Base-by-base conservation (phyloP, 1,284 basidiomycete species). In the Chondrostereum purpureum region DNA sequence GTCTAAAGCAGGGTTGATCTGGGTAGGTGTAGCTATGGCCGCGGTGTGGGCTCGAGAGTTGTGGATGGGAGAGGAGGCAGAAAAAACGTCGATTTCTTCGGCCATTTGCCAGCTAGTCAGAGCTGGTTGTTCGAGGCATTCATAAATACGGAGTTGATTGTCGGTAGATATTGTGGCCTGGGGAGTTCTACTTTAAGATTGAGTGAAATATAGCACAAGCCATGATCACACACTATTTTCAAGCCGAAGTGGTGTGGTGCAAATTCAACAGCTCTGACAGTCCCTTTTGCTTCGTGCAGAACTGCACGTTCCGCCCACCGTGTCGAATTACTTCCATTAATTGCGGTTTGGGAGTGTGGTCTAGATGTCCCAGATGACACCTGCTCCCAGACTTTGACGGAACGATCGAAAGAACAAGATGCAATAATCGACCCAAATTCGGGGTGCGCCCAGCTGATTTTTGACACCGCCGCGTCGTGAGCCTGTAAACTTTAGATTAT, bases 361-460 rank as follows among this genome's bases (percentile, higher is more conserved):
- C 62, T 54, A 39, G 59, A 50, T 31, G 57, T 45, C 34, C 63
- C 61, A 6, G 65, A 63, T 1, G 65, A 31, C 8, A 31, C 67
- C 56, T 89, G 86, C 60, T 93, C 90, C 91, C 91, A 95, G 14
- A 95, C 77, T 63, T 92, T 87, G 45, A 92, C 86, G 0, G 87
- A 88, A 13, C 92, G 78, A 64, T 96, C 92, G 56, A 91, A 91
- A 1, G 87, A 91, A 4, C 80, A 79, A 0, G 87, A 90, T 0
- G 90, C 90, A 45, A 95, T 70, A 45, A 95, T 76, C 1, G 80
- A 78, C 8, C 91, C 92, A 52, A 91, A 92, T 60, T 92, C 82
- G 4, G 92, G 91, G 58, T 93, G 90, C 2, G 89, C 88, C 84
- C 91, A 95, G 45, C 77, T 78, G n/a, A 94, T 56, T 61, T 78